Evolutionary conservation across 2,329 filamentous ascomycete genomes (phyloP).

Genomic region (Aspergillus sp.): DNA sequence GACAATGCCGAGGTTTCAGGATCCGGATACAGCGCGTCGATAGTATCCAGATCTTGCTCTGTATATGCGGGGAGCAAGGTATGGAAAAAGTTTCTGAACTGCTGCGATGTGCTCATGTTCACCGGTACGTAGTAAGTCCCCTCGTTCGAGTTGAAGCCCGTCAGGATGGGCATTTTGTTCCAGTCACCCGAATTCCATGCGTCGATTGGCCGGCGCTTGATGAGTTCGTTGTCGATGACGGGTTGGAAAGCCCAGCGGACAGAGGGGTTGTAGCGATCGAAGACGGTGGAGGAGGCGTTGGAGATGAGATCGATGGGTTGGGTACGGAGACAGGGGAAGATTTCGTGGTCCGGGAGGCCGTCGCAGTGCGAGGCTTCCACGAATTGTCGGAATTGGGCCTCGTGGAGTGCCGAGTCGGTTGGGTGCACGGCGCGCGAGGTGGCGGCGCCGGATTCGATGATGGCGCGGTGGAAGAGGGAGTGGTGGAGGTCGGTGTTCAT

Average conservation of each 20-base stretch:
- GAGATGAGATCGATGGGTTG: conserved; percentile 35
- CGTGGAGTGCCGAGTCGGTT: conserved; percentile 42
- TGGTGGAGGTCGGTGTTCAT: conserved; percentile 46
- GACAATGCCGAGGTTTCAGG: conserved; percentile 42
- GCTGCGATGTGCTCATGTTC: conserved; percentile 45
- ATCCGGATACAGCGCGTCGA: conserved; percentile 64
- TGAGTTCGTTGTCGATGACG: conserved; percentile 62
- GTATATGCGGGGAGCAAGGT: conserved; percentile 60
- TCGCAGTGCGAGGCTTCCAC: conserved; percentile 36
- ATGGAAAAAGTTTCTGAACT: conserved; percentile 63
- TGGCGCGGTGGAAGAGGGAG: conserved; percentile 46
- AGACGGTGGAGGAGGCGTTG: conserved; percentile 43
- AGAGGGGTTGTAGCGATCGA: conserved; percentile 48
- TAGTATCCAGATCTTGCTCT: conserved; percentile 51
- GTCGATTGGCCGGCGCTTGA: conserved; percentile 58
- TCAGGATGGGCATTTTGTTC: conserved; percentile 63
- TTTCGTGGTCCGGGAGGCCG: conserved; percentile 25
- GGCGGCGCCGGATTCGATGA: conserved; percentile 49
- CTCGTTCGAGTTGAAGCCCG: conserved; percentile 70
- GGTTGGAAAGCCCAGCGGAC: conserved; percentile 65
- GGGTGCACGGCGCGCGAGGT: conserved; percentile 49
- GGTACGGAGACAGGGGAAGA: conserved; percentile 45
- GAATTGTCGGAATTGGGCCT: conserved; percentile 47
- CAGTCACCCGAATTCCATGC: conserved; percentile 56
- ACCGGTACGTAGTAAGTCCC: conserved; percentile 63